Evolutionary conservation across 1,284 basidiomycete genomes (phyloP), one percentile per base, ranked within the genome.

Genomic region (Sphagnurus paluster): DNA sequence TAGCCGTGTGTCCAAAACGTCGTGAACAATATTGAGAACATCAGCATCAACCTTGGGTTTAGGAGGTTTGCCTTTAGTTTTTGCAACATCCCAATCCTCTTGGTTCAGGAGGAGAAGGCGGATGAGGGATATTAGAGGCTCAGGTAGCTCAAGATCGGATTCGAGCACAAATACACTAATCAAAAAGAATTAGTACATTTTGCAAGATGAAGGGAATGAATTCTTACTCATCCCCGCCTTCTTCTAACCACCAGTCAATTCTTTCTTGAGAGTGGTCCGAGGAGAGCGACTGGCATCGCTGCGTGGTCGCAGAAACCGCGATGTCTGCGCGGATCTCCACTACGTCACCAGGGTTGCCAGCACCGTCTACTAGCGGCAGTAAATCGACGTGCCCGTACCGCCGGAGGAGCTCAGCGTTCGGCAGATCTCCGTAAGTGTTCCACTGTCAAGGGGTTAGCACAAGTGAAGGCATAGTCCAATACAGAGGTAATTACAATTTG

Each of bases 401-500:
- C 39, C 97, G 82, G 16, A 99, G 76, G 1, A 99, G 79, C 57
- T 97, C 94, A n/a, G 90, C 83, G 62, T 99, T 99, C 3, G 96
- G 93, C 6, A 86, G 90, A 59, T 97, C 90, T 19, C 88, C 93
- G 64, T 98, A 99, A 0, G 97, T 98, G 65, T 99, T 99, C 80
- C 84, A 93, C 91, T 94, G 42, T 25, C 25, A 48, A 13, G 14
- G 35, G 44, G 17, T 32, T 28, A 33, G 37, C 25, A 29, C 48
- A 33, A 29, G 34, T 39, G 34, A 19, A 37, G 29, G 28, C 41
- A 42, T 20, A 28, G 41, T 37, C 33, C 20, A 46, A 32, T 20
- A n/a, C 42, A 13, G 35, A 26, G 38, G 35, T 2, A 68, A 83
- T 53, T 57, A 94, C 92, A 48, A 99, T 93, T 67, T 99, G 96